phyloP scores from a whole-genome alignment of 306 rosid species.

The Datisca glomerata region DNA sequence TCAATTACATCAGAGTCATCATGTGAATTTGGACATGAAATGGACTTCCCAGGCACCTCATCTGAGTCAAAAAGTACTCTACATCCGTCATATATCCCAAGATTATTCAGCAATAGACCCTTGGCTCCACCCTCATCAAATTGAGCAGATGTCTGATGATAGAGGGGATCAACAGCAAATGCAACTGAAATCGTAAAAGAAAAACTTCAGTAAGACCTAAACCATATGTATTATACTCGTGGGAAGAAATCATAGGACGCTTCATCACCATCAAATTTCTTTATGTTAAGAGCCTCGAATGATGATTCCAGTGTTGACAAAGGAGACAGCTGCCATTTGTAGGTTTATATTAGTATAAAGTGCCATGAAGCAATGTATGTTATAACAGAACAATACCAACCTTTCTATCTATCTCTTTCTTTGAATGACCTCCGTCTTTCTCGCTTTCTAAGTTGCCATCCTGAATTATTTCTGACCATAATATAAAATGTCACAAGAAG shows the following conservation, averaged over 20 bases:
- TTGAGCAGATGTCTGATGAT: conserved; percentile 89
- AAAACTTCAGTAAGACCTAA: conserved; percentile 19
- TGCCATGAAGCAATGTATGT: conserved; percentile 5
- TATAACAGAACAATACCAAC: conserved; percentile 23
- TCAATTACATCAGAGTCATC: conserved; percentile 55
- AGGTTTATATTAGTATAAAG: conserved; percentile 20
- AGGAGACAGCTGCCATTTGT: conserved; percentile 76
- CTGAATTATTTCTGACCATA: conserved; percentile 29
- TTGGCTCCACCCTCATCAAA: conserved; percentile 98
- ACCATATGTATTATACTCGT: conserved; percentile 13
- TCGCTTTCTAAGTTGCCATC: conserved; percentile 38
- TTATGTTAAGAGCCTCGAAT: conserved; percentile 75
- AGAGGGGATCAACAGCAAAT: conserved; percentile 90
- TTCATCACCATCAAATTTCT: conserved; percentile 87
- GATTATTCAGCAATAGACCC: conserved; percentile 92
- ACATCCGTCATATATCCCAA: conserved; percentile 79
- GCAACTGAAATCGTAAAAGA: conserved; percentile 59
- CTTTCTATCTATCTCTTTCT: conserved; percentile 59
- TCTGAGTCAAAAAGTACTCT: conserved; percentile 81
- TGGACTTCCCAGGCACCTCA: conserved; percentile 68
- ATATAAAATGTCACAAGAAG: conserved; percentile 12
- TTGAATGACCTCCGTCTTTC: conserved; percentile 32
- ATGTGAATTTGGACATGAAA: conserved; percentile 31
- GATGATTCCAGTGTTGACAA: conserved; percentile 84
- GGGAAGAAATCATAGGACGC: conserved; percentile 14